A percentile compares a stretch with the other conserved stretches of the same genome.
Evolutionary conservation across 2,329 filamentous ascomycete species (phyloP).

Genomic region (Aspergillus sp.): DNA sequence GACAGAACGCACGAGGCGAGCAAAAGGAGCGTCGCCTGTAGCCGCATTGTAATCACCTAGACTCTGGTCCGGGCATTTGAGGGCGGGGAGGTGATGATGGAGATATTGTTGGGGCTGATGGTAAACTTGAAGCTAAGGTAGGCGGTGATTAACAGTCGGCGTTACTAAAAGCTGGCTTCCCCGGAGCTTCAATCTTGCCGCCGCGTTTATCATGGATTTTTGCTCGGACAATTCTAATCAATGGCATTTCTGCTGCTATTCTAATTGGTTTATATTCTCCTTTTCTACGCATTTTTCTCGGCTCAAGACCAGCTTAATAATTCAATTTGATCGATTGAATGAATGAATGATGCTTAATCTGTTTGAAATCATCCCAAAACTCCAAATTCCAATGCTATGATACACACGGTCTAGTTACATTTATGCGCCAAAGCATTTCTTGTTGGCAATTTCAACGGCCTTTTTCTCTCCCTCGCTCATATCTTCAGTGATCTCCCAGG

Average conservation of each 20-base stretch:
- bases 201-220: no score
- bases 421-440: conserved; percentile 44
- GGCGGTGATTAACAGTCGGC: not conserved
- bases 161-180: no score
- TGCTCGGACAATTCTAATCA: no score
- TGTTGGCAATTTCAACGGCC: conserved; percentile 50
- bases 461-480: conserved; percentile 49
- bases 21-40: conserved; percentile 34
- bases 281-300: no score
- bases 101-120: not conserved
- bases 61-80: conserved; percentile 28
- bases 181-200: no score
- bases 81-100: conserved; percentile 8
- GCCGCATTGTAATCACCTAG: conserved; percentile 32
- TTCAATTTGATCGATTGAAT: no score
- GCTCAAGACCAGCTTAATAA: no score
- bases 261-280: no score
- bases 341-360: no score
- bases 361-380: no score
- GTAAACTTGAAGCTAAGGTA: not conserved
- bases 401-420: not conserved
- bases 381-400: no score
- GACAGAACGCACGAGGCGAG: conserved; percentile 44
- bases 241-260: no score
- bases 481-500: conserved; percentile 44